Conservation (phyloP, 257 asterid genomes). For the Solanum chiquidenum region DNA sequence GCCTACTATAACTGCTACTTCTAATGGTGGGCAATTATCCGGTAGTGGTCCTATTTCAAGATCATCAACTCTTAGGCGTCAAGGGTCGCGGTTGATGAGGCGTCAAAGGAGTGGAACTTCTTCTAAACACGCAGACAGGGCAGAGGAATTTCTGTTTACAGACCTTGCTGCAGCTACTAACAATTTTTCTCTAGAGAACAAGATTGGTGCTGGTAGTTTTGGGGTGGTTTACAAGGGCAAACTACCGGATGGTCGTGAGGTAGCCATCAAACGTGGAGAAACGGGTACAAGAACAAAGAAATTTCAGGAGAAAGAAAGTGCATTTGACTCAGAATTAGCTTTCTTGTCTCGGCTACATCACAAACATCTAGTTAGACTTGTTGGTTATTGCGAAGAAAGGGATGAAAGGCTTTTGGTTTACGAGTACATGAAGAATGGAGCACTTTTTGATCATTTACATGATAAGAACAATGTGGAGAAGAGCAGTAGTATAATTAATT, state of each 20-base stretch:
- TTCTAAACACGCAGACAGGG: constrained; percentile 56
- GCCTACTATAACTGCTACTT: constrained; percentile 39
- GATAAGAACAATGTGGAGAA: constrained; percentile 44
- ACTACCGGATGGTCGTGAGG: constrained; percentile 59
- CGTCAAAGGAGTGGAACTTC: constrained; percentile 87
- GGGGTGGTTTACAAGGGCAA: constrained; percentile 76
- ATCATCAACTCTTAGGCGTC: constrained; percentile 71
- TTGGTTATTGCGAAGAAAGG: constrained; percentile 69
- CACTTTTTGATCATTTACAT: constrained; percentile 67
- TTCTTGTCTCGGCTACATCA: constrained; percentile 84
- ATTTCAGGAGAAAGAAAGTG: constrained; percentile 76
- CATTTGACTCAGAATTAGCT: constrained; percentile 72
- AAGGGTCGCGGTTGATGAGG: constrained; percentile 74
- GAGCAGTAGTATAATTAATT: constrained; percentile 42
- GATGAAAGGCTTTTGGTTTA: constrained; percentile 77
- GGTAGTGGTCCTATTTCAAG: constrained; percentile 50
- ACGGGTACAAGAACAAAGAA: constrained; percentile 44
- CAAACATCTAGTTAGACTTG: constrained; percentile 70
- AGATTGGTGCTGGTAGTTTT: constrained; percentile 81
- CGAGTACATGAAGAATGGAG: constrained; percentile 85
- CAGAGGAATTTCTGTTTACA: constrained; percentile 54
- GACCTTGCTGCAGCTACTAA: constrained; percentile 62
- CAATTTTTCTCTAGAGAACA: constrained; percentile 49
- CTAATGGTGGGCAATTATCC: constrained; percentile 25
- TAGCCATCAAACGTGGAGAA: constrained; percentile 76